Conservation (phyloP, 1,139 yeast genomes). For the Pichia sp. region DNA sequence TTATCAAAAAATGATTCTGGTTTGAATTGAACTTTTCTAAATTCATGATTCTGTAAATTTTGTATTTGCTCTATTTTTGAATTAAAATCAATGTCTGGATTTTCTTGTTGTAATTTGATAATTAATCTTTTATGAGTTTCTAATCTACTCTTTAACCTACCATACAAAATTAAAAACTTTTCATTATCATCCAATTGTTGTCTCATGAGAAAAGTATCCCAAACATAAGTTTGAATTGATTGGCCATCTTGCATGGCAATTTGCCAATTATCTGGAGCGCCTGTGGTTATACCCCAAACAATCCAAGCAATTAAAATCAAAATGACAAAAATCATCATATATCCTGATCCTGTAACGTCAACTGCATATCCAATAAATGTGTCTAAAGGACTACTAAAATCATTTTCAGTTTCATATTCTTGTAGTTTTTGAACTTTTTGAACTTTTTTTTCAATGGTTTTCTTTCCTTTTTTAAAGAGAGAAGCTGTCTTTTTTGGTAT, state of each 20-base stretch:
- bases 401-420: slow-evolving; percentile 8
- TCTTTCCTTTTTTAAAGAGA: neutral
- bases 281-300: slow-evolving; percentile 27
- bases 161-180: slow-evolving; percentile 19
- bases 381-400: slow-evolving; percentile 15
- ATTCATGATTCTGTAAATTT: neutral
- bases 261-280: slow-evolving; percentile 33
- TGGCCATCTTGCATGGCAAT: slow-evolving; percentile 39
- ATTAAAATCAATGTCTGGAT: slow-evolving; percentile 1
- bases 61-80: neutral
- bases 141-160: slow-evolving; percentile 30
- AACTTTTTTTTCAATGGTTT: neutral
- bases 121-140: slow-evolving; percentile 23
- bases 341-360: slow-evolving; percentile 27
- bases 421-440: slow-evolving; percentile 1
- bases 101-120: slow-evolving; percentile 1
- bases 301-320: slow-evolving; percentile 30
- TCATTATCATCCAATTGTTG: slow-evolving; percentile 31
- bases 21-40: slow-evolving; percentile 8
- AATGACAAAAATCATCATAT: slow-evolving; percentile 27
- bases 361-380: slow-evolving; percentile 13
- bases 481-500: slow-evolving; percentile 9
- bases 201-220: slow-evolving; percentile 36
- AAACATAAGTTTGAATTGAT: slow-evolving; percentile 34
- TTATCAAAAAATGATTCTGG: slow-evolving; percentile 26